Conservation (phyloP, 306 rosid species). For the Pterocarpus santalinus region DNA sequence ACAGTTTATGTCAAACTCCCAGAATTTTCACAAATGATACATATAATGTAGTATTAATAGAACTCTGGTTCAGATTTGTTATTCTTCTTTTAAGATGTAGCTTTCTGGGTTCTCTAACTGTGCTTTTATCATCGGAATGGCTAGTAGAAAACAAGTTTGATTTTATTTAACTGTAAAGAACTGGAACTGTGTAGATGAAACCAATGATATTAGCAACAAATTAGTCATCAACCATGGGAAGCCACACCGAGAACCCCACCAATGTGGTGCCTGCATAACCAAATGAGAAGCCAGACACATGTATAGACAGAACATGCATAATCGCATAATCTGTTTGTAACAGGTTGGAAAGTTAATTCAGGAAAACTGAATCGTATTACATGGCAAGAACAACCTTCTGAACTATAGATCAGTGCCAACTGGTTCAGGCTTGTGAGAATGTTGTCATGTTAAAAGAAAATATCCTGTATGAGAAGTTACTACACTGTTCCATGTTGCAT, state of each 20-base stretch:
- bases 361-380: neutral
- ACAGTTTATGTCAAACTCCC: constrained; percentile 13
- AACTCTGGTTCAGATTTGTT: constrained; percentile 24
- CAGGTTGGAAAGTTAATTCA: neutral
- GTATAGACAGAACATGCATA: neutral
- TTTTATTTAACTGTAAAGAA: constrained; percentile 31
- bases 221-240: neutral
- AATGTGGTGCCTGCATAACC: constrained; percentile 8
- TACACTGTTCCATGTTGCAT: constrained; percentile 1
- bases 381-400: neutral
- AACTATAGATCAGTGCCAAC: constrained; percentile 6
- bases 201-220: neutral
- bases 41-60: constrained; percentile 1
- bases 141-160: neutral
- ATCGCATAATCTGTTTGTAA: neutral
- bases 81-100: constrained; percentile 4
- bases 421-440: neutral
- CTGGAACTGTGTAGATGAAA: constrained; percentile 16
- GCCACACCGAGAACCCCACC: neutral
- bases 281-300: constrained; percentile 1
- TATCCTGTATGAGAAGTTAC: neutral
- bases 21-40: constrained; percentile 13
- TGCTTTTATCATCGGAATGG: neutral
- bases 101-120: constrained; percentile 10
- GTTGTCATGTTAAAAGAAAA: neutral